These are phyloP conservation scores for Yamadazyma paraphyllophila DNA, from an alignment of 805 yeast genomes.

Conservation along the genomic window DNA sequence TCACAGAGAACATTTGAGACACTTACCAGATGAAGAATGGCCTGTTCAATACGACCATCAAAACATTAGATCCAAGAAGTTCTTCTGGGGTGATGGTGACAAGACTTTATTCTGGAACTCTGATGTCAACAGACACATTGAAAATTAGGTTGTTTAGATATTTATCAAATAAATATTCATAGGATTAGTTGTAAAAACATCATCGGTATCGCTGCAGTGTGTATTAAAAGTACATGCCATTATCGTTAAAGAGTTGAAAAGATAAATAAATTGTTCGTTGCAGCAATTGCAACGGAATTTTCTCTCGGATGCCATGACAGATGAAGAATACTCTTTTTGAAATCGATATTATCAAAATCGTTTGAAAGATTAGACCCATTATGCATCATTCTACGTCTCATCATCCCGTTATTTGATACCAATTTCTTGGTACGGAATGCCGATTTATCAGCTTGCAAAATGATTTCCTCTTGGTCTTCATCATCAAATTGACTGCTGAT, in stretches of 20 bases:
- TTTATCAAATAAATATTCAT: not conserved
- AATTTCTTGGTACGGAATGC: slow-evolving; percentile 84
- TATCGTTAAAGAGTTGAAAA: slow-evolving; percentile 63
- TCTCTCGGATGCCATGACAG: slow-evolving; percentile 98
- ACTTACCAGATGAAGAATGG: slow-evolving; percentile 86
- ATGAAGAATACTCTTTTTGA: slow-evolving; percentile 90
- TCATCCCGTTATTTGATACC: slow-evolving; percentile 32
- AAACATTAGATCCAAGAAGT: slow-evolving; percentile 83
- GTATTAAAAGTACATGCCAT: slow-evolving; percentile 4
- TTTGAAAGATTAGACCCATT: slow-evolving; percentile 53
- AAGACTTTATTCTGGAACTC: slow-evolving; percentile 96
- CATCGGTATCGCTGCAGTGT: not conserved
- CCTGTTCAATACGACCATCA: slow-evolving; percentile 88
- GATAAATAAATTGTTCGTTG: slow-evolving; percentile 89
- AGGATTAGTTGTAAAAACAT: not conserved
- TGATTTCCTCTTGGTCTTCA: slow-evolving; percentile 55
- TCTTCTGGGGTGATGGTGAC: slow-evolving; percentile 99
- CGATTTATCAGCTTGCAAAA: slow-evolving; percentile 95
- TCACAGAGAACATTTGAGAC: slow-evolving; percentile 77
- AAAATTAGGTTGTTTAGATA: slow-evolving; percentile 14
- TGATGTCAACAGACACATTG: slow-evolving; percentile 83
- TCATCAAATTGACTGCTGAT: slow-evolving; percentile 24
- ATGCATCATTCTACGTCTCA: slow-evolving; percentile 51
- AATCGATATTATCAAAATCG: slow-evolving; percentile 81
- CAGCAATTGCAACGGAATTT: slow-evolving; percentile 96